Evolutionary conservation across 352 stramenopile species (phyloP).

Genomic region (Phytophthora podocarpi): DNA sequence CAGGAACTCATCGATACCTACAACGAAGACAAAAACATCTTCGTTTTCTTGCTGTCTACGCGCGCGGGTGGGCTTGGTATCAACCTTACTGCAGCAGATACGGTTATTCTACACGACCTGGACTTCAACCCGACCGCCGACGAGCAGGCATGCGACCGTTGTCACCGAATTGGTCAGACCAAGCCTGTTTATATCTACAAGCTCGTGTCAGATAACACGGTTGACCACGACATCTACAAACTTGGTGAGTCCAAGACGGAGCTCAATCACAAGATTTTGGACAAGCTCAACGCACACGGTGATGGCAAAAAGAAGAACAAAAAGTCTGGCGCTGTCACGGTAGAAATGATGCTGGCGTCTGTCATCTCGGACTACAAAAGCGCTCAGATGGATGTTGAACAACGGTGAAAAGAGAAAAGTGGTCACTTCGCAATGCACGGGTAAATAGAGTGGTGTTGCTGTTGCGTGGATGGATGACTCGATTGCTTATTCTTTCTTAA

Average conservation of each 20-base stretch:
- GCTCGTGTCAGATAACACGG: constrained; percentile 88
- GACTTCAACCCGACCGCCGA: constrained; percentile 90
- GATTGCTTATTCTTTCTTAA: constrained; percentile 1
- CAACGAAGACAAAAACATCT: constrained; percentile 91
- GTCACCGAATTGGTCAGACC: constrained; percentile 91
- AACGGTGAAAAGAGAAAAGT: constrained; percentile 17
- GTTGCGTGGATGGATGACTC: constrained; percentile 10
- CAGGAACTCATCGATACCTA: constrained; percentile 87
- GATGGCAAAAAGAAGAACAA: constrained; percentile 36
- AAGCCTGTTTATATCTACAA: constrained; percentile 93
- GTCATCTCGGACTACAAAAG: constrained; percentile 84
- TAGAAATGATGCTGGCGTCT: constrained; percentile 83
- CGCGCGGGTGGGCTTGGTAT: constrained; percentile 97
- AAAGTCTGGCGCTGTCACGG: constrained; percentile 49
- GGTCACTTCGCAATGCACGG: not conserved
- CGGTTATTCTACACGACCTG: constrained; percentile 88
- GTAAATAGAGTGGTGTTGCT: constrained; percentile 18
- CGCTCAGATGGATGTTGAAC: constrained; percentile 28
- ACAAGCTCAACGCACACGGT: constrained; percentile 75
- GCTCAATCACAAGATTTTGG: constrained; percentile 85
- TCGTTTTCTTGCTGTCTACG: constrained; percentile 98
- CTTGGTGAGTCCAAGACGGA: constrained; percentile 85
- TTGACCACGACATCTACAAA: constrained; percentile 94
- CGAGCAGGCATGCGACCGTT: constrained; percentile 89
- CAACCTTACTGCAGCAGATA: constrained; percentile 95